These are phyloP conservation scores for Huntiella abstrusa DNA, from an alignment of 2,329 filamentous ascomycete species.

Conservation along the genomic window DNA sequence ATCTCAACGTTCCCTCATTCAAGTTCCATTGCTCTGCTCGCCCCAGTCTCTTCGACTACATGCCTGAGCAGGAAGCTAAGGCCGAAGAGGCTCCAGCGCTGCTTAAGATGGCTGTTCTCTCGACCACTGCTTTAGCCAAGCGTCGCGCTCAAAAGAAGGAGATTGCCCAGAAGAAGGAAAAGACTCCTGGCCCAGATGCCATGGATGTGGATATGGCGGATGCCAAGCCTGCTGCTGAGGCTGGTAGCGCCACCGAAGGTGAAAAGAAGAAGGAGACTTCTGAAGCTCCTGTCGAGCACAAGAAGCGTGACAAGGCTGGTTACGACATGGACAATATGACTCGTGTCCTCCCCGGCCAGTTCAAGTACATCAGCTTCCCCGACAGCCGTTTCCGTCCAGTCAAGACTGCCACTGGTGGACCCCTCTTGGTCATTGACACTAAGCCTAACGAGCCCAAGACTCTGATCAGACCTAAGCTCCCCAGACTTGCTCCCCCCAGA, in stretches of 20 bases:
- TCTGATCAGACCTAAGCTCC: constrained; percentile 62
- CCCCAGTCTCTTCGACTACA: constrained; percentile 93
- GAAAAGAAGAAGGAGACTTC: constrained; percentile 36
- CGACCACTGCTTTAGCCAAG: constrained; percentile 92
- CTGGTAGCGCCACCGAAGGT: constrained; percentile 44
- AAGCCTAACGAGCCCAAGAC: constrained; percentile 59
- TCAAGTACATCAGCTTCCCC: constrained; percentile 90
- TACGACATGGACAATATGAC: constrained; percentile 97
- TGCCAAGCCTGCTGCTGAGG: constrained; percentile 25
- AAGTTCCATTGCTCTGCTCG: constrained; percentile 91
- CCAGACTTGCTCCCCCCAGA: too few relatives aligned
- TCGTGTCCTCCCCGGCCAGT: constrained; percentile 72
- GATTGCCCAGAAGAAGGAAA: constrained; percentile 68
- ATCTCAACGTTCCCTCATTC: constrained; percentile 82
- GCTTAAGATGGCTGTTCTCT: constrained; percentile 87
- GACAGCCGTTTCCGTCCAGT: constrained; percentile 84
- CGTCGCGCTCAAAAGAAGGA: constrained; percentile 89
- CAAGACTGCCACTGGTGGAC: constrained; percentile 79
- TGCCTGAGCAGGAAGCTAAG: constrained; percentile 90
- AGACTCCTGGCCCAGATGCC: constrained; percentile 23
- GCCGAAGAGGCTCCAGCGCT: constrained; percentile 81
- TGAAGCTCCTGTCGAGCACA: constrained; percentile 33
- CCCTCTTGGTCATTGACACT: constrained; percentile 76
- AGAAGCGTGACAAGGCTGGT: constrained; percentile 95
- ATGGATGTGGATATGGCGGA: constrained; percentile 70